Conservation (phyloP, 169 alveolate genomes). For the Eimeria brunetti region DNA sequence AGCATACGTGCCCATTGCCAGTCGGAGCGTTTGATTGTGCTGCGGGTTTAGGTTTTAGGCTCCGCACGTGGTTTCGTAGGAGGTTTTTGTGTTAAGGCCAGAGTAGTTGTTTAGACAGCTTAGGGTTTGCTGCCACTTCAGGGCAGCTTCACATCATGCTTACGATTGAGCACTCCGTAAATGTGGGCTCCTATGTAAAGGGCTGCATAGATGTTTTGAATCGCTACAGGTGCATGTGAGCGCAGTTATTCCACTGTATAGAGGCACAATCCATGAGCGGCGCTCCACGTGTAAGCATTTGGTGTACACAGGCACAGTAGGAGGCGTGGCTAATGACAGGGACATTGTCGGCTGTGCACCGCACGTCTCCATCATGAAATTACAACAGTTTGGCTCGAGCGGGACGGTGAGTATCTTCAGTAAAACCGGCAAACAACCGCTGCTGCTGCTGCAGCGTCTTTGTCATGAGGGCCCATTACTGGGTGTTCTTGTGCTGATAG, state of each 20-base stretch:
- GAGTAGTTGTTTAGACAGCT: not conserved
- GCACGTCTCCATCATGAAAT: slow-evolving; percentile 64
- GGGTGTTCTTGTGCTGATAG: not conserved
- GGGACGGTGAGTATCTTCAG: slow-evolving; percentile 36
- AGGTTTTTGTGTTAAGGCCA: not conserved
- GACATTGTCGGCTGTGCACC: slow-evolving; percentile 82
- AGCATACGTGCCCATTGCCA: not conserved
- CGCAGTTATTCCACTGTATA: not conserved
- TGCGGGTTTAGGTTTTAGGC: not conserved
- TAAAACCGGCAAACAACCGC: not conserved
- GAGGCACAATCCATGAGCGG: not conserved
- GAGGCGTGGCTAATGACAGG: slow-evolving; percentile 81
- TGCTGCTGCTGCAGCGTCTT: not conserved
- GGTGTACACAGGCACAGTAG: slow-evolving; percentile 83
- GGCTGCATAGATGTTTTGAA: not conserved
- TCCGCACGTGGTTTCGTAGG: not conserved
- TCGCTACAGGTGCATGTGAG: not conserved
- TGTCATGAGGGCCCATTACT: not conserved
- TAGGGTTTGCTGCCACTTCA: not conserved
- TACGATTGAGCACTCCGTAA: not conserved
- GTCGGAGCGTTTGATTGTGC: not conserved
- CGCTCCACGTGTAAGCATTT: not conserved
- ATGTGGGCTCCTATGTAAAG: not conserved
- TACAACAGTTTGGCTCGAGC: slow-evolving; percentile 30
- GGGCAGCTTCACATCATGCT: not conserved